These are phyloP conservation scores for Jackrogersella multiformis DNA, from an alignment of 495 filamentous ascomycete species.

Conservation along the genomic window DNA sequence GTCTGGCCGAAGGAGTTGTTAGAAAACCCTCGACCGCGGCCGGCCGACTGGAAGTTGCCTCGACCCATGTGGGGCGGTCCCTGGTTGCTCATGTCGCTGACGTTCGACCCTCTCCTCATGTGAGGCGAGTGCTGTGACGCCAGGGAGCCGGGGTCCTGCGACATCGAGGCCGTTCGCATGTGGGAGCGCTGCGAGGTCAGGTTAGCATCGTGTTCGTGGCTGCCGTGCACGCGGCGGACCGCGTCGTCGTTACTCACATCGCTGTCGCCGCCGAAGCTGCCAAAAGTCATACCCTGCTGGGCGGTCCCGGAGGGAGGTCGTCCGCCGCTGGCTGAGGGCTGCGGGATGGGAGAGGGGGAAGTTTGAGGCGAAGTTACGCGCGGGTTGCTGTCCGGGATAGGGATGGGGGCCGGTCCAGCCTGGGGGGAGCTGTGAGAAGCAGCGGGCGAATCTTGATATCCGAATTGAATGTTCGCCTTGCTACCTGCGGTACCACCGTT, in stretches of 20 bases:
- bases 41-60: conserved; percentile 56
- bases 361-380: conserved; percentile 75
- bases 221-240: background rate
- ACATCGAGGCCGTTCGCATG: conserved; percentile 59
- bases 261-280: conserved; percentile 78
- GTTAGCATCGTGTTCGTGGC: conserved; percentile 40
- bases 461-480: conserved; percentile 77
- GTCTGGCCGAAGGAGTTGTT: conserved; percentile 69
- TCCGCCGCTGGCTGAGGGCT: conserved; percentile 84
- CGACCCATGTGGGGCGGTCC: conserved; percentile 59
- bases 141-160: conserved; percentile 67
- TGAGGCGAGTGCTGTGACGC: conserved; percentile 71
- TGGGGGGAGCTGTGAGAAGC: conserved; percentile 68
- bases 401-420: conserved; percentile 67
- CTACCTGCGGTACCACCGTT: conserved; percentile 73
- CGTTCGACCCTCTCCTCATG: conserved; percentile 80
- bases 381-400: conserved; percentile 70
- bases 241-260: conserved; percentile 66
- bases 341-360: conserved; percentile 90
- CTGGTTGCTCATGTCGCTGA: conserved; percentile 75
- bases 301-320: conserved; percentile 78
- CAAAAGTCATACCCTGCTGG: conserved; percentile 76
- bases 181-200: conserved; percentile 61
- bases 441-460: conserved; percentile 78
- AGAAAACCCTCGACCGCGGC: conserved; percentile 70